These are phyloP conservation scores for Epichloe coenophiala DNA, from an alignment of 2,329 filamentous ascomycete species.

Conservation along the genomic window DNA sequence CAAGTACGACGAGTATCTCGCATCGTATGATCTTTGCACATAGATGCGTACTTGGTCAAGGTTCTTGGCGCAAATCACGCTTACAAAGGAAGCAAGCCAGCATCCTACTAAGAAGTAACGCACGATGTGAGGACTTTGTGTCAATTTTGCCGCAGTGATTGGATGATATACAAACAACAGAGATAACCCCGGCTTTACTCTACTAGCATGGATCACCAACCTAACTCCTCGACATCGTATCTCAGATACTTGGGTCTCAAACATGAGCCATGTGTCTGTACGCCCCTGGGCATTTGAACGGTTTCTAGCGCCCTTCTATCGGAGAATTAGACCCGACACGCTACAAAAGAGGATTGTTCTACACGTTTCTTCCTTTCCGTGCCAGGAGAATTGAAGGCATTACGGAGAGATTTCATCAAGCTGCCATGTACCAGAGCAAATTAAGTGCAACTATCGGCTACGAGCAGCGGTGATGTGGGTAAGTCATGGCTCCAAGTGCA, in stretches of 20 bases:
- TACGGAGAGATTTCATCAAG: not conserved
- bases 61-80: not conserved
- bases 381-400: not conserved
- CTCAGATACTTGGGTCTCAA: not conserved
- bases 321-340: constrained; percentile 2
- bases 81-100: not conserved
- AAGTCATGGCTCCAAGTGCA: not conserved
- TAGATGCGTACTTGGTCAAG: not conserved
- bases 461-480: not conserved
- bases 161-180: too few relatives aligned
- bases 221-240: not conserved
- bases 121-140: too few relatives aligned
- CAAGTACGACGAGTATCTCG: too few relatives aligned
- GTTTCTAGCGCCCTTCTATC: constrained; percentile 6
- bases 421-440: not conserved
- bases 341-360: not conserved
- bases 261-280: constrained; percentile 4
- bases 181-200: too few relatives aligned
- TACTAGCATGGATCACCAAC: too few relatives aligned
- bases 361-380: not conserved
- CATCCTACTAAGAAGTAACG: too few relatives aligned
- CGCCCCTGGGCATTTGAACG: not conserved
- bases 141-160: too few relatives aligned
- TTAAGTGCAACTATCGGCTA: not conserved
- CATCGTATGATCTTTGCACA: too few relatives aligned